Base-by-base conservation (phyloP, 352 stramenopile genomes). In the Thalassiosira allenii region DNA sequence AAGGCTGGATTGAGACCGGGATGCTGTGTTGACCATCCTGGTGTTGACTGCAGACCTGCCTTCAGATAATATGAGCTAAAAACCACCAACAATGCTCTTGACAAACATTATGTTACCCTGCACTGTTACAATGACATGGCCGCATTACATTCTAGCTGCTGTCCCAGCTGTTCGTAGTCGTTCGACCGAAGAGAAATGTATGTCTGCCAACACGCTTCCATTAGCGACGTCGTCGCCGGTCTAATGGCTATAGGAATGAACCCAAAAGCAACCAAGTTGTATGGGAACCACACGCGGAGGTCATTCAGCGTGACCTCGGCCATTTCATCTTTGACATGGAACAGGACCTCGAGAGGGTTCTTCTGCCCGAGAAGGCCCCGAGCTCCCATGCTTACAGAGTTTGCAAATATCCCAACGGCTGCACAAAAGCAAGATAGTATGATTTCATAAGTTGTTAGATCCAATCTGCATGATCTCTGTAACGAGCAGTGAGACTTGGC, bases 181-280 rank as follows among this genome's bases (percentile, higher is more conserved):
- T 88, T 71, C 12, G 81, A 79, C 32, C 69, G 43, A 12, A 85
- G 54, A 54, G 70, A 84, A 25, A 89, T 89, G 40, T 89, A 89
- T 23, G 81, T 86, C 75, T 89, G 81, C 81, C 81, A 89, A 5
- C 12, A 54, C 23, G 76, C 57, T 59, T 89, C 81, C 81, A 89
- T 89, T 9, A 85, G 41, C 1, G 57, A 17, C 17, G 81, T 89
- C 4, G 77, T 78, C 9, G 59, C 65, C 51, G 81, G 81, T 54
- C 81, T 22, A 27, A 86, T 84, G 20, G 54, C 34, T 3, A 54
- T 33, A 53, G 81, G 77, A 64, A 89, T 81, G 12, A 86, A 14
- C 0, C 64, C 61, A 79, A 89, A 89, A 3, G 77, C 77, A 0
- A 86, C 8, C 53, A 89, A 47, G 30, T 89, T 89, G 65, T 89